phyloP scores from a whole-genome alignment of 768 basidiomycete species.

The Coprinellus micaceus region DNA sequence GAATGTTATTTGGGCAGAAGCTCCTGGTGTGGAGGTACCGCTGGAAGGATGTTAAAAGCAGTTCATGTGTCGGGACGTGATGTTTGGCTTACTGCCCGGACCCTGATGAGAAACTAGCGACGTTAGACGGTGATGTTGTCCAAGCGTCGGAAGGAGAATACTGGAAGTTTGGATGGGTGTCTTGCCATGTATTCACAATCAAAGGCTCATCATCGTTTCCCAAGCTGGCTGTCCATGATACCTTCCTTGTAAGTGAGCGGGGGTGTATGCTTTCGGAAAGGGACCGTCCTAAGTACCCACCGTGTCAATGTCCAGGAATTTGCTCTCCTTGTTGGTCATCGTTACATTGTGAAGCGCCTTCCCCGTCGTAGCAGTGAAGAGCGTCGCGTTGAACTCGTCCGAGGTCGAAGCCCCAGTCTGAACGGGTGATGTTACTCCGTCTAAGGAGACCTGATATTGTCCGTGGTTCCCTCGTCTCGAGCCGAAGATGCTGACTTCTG shows the following conservation, averaged over 20 bases:
- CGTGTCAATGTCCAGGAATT: slow-evolving; percentile 19
- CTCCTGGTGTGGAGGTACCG: slow-evolving; percentile 4
- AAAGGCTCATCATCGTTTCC: slow-evolving; percentile 18
- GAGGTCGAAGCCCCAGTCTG: slow-evolving; percentile 6
- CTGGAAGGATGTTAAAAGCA: slow-evolving; percentile 1
- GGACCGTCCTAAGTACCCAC: slow-evolving; percentile 18
- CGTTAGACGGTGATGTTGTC: slow-evolving; percentile 2
- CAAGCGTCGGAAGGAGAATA: slow-evolving; percentile 19
- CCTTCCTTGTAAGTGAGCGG: slow-evolving; percentile 3
- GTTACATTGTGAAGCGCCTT: slow-evolving; percentile 15
- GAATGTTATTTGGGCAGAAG: slow-evolving; percentile 14
- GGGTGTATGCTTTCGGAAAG: background rate
- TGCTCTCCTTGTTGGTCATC: slow-evolving; percentile 13
- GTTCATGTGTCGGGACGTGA: background rate
- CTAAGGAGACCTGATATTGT: slow-evolving; percentile 18
- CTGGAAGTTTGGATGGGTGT: slow-evolving; percentile 20
- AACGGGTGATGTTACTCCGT: slow-evolving; percentile 3
- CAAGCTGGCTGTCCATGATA: slow-evolving; percentile 17
- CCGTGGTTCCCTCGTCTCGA: slow-evolving; percentile 38
- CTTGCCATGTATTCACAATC: slow-evolving; percentile 22
- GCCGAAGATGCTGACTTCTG: slow-evolving; percentile 36
- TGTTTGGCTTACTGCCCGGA: slow-evolving; percentile 12
- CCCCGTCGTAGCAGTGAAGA: slow-evolving; percentile 4
- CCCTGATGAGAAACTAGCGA: slow-evolving; percentile 11
- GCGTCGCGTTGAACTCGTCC: slow-evolving; percentile 13